phyloP scores from a whole-genome alignment of 164 flowering plant species.

The Pachysandra terminalis region DNA sequence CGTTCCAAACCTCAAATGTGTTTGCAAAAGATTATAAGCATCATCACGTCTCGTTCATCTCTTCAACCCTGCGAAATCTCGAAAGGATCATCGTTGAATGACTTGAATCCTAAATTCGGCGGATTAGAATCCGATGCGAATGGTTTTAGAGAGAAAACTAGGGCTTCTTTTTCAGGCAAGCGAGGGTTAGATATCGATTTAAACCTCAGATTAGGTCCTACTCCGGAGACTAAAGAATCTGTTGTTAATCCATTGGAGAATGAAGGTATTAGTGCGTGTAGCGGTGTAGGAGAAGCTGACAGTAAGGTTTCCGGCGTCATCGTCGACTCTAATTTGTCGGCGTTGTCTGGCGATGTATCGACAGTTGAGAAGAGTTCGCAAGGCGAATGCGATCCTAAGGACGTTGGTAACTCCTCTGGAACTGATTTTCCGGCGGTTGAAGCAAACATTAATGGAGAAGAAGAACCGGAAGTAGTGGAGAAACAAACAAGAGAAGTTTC shows the following conservation, averaged over 20 bases:
- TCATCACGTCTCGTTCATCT: slow-evolving; percentile 22
- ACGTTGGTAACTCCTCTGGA: slow-evolving; percentile 5
- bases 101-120: slow-evolving; percentile 2
- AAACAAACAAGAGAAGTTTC: slow-evolving; percentile 21
- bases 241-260: slow-evolving; percentile 4
- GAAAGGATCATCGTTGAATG: background rate
- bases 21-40: slow-evolving; percentile 32
- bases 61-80: slow-evolving; percentile 1
- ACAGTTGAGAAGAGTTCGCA: slow-evolving; percentile 21
- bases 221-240: slow-evolving; percentile 5
- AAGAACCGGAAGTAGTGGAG: slow-evolving; percentile 6
- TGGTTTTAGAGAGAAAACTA: slow-evolving; percentile 2
- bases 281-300: slow-evolving; percentile 17
- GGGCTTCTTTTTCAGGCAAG: slow-evolving; percentile 3
- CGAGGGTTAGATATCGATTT: slow-evolving; percentile 32
- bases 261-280: slow-evolving; percentile 20
- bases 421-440: slow-evolving; percentile 3
- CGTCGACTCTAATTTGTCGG: slow-evolving; percentile 6
- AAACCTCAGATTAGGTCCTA: slow-evolving; percentile 29
- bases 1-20: slow-evolving; percentile 36
- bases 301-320: slow-evolving; percentile 1
- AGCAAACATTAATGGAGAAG: slow-evolving; percentile 8
- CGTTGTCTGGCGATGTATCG: slow-evolving; percentile 6
- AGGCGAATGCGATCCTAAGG: slow-evolving; percentile 23
- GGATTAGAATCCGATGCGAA: background rate